Evolutionary conservation across 2,329 filamentous ascomycete genomes (phyloP).

Genomic region (Chalaropsis ovoidea): DNA sequence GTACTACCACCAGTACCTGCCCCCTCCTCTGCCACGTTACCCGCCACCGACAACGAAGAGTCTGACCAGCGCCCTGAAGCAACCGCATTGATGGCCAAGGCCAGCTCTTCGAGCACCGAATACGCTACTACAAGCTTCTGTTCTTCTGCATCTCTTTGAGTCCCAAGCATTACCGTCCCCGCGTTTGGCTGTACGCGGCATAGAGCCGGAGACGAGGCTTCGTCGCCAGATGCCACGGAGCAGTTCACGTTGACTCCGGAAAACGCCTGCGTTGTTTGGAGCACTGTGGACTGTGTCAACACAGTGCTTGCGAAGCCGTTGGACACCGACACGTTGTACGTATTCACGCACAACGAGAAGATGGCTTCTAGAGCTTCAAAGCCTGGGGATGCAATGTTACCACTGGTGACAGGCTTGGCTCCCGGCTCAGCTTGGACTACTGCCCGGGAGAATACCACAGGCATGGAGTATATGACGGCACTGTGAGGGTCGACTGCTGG

Average conservation of each 20-base stretch:
- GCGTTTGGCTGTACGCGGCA: slow-evolving; percentile 13
- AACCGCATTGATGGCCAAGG: slow-evolving; percentile 23
- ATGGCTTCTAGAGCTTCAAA: slow-evolving; percentile 30
- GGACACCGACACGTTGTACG: slow-evolving; percentile 26
- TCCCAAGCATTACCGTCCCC: background rate
- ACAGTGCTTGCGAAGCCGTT: background rate
- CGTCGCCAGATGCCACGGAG: slow-evolving; percentile 5
- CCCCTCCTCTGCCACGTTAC: slow-evolving; percentile 6
- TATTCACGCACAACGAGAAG: slow-evolving; percentile 31
- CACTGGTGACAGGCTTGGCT: background rate
- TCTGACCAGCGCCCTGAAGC: slow-evolving; percentile 20
- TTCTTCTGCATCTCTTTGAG: background rate
- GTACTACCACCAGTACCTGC: slow-evolving; percentile 20
- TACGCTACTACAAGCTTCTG: slow-evolving; percentile 16
- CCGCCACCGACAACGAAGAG: slow-evolving; percentile 9
- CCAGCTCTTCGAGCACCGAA: slow-evolving; percentile 20
- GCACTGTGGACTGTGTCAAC: slow-evolving; percentile 8
- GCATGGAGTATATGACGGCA: slow-evolving; percentile 30
- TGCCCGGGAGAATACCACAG: slow-evolving; percentile 29
- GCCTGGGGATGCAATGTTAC: background rate
- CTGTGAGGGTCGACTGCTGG: slow-evolving; percentile 25
- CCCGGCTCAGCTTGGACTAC: slow-evolving; percentile 11
- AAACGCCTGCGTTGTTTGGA: background rate
- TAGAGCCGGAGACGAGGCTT: slow-evolving; percentile 11
- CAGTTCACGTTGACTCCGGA: slow-evolving; percentile 20